phyloP scores from a whole-genome alignment of 2,329 filamentous ascomycete genomes.

The Apiospora rasikravindrae region DNA sequence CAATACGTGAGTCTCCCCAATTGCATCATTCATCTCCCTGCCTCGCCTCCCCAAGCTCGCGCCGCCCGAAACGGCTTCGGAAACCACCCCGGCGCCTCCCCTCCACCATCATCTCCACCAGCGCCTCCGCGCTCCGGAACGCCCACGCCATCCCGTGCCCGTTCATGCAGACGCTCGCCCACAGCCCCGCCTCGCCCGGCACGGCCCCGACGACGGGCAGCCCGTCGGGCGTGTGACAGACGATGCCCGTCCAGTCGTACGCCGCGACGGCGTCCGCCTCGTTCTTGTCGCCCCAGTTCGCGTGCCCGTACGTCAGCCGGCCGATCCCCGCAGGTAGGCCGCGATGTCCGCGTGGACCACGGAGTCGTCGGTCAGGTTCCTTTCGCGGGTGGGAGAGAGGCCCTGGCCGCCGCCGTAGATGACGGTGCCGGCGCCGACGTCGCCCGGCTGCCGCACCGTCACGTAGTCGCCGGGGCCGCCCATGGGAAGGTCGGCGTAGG shows the following conservation, averaged over 20 bases:
- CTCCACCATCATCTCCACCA: conserved; percentile 9
- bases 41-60: neutral
- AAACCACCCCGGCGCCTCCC: conserved; percentile 5
- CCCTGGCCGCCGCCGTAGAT: neutral
- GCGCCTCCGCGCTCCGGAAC: conserved; percentile 12
- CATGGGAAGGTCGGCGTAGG: neutral
- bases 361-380: conserved; percentile 11
- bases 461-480: neutral
- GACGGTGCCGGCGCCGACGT: neutral
- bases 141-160: conserved; percentile 15
- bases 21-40: neutral
- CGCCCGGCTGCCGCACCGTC: neutral
- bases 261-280: neutral
- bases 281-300: neutral
- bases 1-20: no score
- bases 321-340: neutral
- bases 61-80: conserved; percentile 1
- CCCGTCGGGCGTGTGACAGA: conserved; percentile 4
- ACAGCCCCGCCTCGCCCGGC: neutral
- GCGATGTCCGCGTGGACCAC: neutral
- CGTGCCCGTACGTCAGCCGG: conserved; percentile 12
- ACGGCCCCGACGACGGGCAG: neutral
- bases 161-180: conserved; percentile 9
- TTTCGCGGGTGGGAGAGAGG: neutral
- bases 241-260: conserved; percentile 9